Conservation (phyloP, 2,329 filamentous ascomycete species). For the Aspergillus melleus region DNA sequence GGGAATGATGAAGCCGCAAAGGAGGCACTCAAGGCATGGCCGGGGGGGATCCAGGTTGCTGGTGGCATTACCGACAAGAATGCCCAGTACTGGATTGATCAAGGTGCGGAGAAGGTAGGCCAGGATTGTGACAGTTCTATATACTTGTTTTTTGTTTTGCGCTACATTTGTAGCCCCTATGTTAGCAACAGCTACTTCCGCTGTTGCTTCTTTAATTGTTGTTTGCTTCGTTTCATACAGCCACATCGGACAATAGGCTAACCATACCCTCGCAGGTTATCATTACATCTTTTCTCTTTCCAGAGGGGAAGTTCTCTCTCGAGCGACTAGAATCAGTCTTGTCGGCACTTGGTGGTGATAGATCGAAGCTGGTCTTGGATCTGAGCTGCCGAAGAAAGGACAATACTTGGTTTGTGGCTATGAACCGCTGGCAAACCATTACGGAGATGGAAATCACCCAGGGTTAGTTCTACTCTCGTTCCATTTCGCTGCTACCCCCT, state of each 20-base stretch:
- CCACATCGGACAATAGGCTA: not conserved
- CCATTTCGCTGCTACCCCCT: not conserved
- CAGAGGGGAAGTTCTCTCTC: slow-evolving; percentile 76
- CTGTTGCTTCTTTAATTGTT: not conserved
- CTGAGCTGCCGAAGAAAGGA: slow-evolving; percentile 81
- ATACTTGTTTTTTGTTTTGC: not conserved
- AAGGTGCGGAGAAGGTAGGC: slow-evolving; percentile 83
- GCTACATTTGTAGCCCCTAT: not conserved
- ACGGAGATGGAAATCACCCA: slow-evolving; percentile 92
- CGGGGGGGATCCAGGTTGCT: slow-evolving; percentile 78
- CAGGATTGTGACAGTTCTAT: not conserved
- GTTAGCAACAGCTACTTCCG: not conserved
- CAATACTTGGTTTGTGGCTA: slow-evolving; percentile 89
- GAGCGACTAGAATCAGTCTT: slow-evolving; percentile 73
- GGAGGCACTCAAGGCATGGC: slow-evolving; percentile 78
- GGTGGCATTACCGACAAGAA: slow-evolving; percentile 90
- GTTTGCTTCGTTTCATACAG: slow-evolving; percentile 4
- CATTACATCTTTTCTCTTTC: slow-evolving; percentile 94
- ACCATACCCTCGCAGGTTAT: slow-evolving; percentile 63
- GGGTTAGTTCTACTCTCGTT: slow-evolving; percentile 54
- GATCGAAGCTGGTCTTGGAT: slow-evolving; percentile 84
- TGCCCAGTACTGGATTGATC: slow-evolving; percentile 80
- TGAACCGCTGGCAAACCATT: slow-evolving; percentile 98
- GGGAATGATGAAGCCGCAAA: slow-evolving; percentile 79
- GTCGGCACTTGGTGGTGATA: slow-evolving; percentile 69